Base-by-base conservation (phyloP, 306 rosid genomes). In the Vigna radiata region DNA sequence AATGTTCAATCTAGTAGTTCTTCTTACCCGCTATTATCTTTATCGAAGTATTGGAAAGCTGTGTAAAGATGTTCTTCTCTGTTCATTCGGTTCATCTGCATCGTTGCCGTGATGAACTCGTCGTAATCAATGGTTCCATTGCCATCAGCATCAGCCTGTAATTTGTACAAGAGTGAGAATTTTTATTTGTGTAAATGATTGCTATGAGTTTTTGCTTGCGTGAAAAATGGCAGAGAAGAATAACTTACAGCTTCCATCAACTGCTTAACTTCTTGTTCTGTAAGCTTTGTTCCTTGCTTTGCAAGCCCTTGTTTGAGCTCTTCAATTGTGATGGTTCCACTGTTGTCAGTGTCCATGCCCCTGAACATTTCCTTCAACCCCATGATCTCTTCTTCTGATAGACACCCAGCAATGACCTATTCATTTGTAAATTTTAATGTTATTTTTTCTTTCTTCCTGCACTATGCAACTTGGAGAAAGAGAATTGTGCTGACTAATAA, bases 101-200 rank as follows among this genome's bases (percentile, higher is more conserved):
- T 91, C 25, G 99, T 95, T 74, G 99, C 99, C 21, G 97, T 90
- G 80, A 95, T 95, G 91, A 95, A 95, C 72, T 95, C 99, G 17
- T 91, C 96, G 15, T 92, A 95, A 79, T 95, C 97, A 79, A 95
- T 95, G 31, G 88, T 83, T 63, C 99, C 99, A 65, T 95, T 87
- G 16, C 99, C 97, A 81, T 95, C 99, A 7, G 93, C 99, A 83
- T 95, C 99, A 56, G 99, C 99, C 98, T 94, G 71, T 31, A 61
- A 82, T 60, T 76, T 41, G 9, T 10, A 10, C 13, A 44, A 52
- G 13, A 63, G 19, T 60, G 49, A 81, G 68, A 69, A 76, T 18
- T 13, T 1, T 23, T 21, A 29, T 27, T 15, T 41, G 15, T 14
- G 43, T 60, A 15, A 37, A 9, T 52, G 48, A 21, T 21, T 31